Conservation (phyloP, 2,329 filamentous ascomycete species). For the Penicillium sp. region DNA sequence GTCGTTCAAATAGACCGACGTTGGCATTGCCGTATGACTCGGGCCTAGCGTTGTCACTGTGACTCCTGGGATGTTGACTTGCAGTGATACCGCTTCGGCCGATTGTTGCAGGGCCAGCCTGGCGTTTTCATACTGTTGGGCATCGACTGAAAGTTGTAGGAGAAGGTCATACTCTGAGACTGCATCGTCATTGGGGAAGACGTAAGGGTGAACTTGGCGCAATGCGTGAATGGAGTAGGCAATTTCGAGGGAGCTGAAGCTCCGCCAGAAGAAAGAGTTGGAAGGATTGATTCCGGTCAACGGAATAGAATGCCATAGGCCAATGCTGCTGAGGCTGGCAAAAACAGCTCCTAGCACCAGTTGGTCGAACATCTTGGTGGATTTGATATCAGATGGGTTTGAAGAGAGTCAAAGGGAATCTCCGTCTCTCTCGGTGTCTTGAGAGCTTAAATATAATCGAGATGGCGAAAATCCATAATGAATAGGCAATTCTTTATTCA, state of each 20-base stretch:
- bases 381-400: neutral
- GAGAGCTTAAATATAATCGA: neutral
- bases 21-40: neutral
- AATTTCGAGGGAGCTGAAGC: conserved; percentile 1
- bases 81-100: neutral
- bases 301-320: conserved; percentile 1
- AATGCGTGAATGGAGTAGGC: neutral
- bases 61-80: neutral
- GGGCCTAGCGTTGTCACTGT: neutral
- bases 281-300: neutral
- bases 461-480: neutral
- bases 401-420: neutral
- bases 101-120: neutral
- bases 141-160: neutral
- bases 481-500: neutral
- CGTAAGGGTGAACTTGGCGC: neutral
- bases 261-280: neutral
- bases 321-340: neutral
- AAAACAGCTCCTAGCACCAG: neutral
- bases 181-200: neutral
- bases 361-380: neutral
- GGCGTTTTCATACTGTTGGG: neutral
- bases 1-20: neutral
- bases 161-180: neutral
- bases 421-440: conserved; percentile 1